Percentiles rank a stretch among this genome's conserved stretches.
phyloP scores from a whole-genome alignment of 1,284 basidiomycete species.

The Ustilago loliicola region DNA sequence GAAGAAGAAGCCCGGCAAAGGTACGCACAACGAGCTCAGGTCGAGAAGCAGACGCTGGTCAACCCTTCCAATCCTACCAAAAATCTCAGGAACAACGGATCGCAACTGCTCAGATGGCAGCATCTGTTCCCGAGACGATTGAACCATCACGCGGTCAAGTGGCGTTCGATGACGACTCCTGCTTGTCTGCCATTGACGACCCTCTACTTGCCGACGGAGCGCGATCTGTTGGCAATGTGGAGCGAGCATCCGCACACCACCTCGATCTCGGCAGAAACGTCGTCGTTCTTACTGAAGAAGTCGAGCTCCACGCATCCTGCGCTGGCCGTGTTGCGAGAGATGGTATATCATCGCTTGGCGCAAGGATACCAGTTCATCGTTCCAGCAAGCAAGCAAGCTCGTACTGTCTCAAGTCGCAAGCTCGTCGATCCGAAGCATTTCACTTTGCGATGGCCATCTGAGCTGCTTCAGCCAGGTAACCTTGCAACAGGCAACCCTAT shows the following conservation, averaged over 20 bases:
- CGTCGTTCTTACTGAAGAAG: constrained; percentile 67
- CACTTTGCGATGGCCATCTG: constrained; percentile 62
- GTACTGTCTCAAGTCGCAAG: constrained; percentile 41
- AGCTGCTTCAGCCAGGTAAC: constrained; percentile 68
- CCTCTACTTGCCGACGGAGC: constrained; percentile 73
- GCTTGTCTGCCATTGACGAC: constrained; percentile 89
- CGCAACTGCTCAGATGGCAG: constrained; percentile 75
- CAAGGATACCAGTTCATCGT: constrained; percentile 96
- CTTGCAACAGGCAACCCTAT: constrained; percentile 75
- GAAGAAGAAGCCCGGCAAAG: constrained; percentile 59
- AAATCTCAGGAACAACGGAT: constrained; percentile 36
- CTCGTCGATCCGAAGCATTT: constrained; percentile 54
- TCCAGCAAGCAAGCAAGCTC: constrained; percentile 36
- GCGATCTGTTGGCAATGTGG: constrained; percentile 65
- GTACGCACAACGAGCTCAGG: constrained; percentile 61
- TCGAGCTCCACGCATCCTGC: constrained; percentile 79
- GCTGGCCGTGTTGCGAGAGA: constrained; percentile 83
- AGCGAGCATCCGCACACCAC: constrained; percentile 68
- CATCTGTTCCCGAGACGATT: constrained; percentile 83
- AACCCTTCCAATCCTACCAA: constrained; percentile 68
- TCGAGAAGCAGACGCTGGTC: constrained; percentile 67
- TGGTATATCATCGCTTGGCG: constrained; percentile 89
- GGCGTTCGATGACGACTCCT: constrained; percentile 79
- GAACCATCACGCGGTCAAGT: constrained; percentile 91
- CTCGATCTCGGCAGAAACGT: constrained; percentile 63